These are phyloP conservation scores for Eustoma russellianum DNA, from an alignment of 257 asterid species.

Conservation along the genomic window DNA sequence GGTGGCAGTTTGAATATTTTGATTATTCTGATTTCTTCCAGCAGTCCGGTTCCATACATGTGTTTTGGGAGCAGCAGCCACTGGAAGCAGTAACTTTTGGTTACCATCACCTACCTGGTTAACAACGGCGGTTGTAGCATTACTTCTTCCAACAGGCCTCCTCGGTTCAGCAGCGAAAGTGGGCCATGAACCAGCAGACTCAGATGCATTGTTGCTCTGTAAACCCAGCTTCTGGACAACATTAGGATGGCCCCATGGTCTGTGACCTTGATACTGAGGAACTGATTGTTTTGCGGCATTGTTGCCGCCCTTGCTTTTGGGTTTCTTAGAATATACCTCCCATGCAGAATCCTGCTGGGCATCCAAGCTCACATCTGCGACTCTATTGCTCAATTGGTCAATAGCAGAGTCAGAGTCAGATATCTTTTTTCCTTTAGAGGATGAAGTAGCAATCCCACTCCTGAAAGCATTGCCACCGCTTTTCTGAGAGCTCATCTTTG, in stretches of 20 bases:
- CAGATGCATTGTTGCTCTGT: slow-evolving; percentile 30
- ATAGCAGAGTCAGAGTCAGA: slow-evolving; percentile 18
- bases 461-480: slow-evolving; percentile 8
- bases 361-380: slow-evolving; percentile 28
- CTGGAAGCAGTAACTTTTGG: slow-evolving; percentile 18
- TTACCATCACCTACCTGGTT: slow-evolving; percentile 10
- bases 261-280: slow-evolving; percentile 32
- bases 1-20: slow-evolving; percentile 5
- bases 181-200: slow-evolving; percentile 39
- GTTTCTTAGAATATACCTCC: slow-evolving; percentile 47
- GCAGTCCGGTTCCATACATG: slow-evolving; percentile 46
- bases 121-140: slow-evolving; percentile 21
- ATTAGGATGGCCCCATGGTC: slow-evolving; percentile 49
- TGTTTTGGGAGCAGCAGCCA: slow-evolving; percentile 40
- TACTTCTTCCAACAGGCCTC: slow-evolving; percentile 38
- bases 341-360: slow-evolving; percentile 49
- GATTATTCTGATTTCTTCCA: slow-evolving; percentile 2
- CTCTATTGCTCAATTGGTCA: slow-evolving; percentile 26
- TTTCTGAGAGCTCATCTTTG: slow-evolving; percentile 41
- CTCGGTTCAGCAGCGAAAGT: slow-evolving; percentile 25
- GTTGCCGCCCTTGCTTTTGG: slow-evolving; percentile 36
- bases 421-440: slow-evolving; percentile 19
- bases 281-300: slow-evolving; percentile 27
- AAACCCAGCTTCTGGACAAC: slow-evolving; percentile 36
- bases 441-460: slow-evolving; percentile 15